Percentiles rank a stretch among this genome's conserved stretches.
Conservation (phyloP, 2,329 filamentous ascomycete species). For the Trematosphaeria pertusa region DNA sequence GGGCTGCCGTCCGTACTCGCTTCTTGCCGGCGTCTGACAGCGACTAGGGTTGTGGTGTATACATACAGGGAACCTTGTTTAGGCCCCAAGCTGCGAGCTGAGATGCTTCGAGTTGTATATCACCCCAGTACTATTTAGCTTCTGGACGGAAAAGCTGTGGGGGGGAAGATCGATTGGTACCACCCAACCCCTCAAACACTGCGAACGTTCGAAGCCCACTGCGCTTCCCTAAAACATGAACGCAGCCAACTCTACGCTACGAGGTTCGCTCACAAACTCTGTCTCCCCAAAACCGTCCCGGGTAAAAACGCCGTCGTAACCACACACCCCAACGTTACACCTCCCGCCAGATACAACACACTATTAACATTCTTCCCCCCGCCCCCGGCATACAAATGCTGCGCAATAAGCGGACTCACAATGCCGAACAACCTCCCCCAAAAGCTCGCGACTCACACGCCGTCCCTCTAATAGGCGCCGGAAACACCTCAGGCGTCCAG, state of each 20-base stretch:
- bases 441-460: slow-evolving; percentile 65
- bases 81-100: no score
- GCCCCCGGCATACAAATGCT: slow-evolving; percentile 47
- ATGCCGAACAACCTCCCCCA: slow-evolving; percentile 67
- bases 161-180: no score
- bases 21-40: no score
- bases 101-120: no score
- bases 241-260: neutral
- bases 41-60: no score
- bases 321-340: slow-evolving; percentile 61
- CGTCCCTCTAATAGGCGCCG: slow-evolving; percentile 59
- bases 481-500: slow-evolving; percentile 61
- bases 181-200: no score
- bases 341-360: slow-evolving; percentile 64
- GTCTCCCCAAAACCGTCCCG: slow-evolving; percentile 41
- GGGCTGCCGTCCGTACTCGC: no score
- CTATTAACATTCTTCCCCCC: slow-evolving; percentile 54
- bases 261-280: slow-evolving; percentile 25
- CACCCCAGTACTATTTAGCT: no score
- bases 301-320: slow-evolving; percentile 60
- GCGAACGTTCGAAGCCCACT: no score
- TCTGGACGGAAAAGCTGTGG: no score
- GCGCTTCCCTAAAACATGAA: neutral
- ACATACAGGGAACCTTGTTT: no score
- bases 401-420: slow-evolving; percentile 63